Evolutionary conservation across 202 grass and related monocot species (phyloP).

Genomic region (Schoenoplectus triqueter): DNA sequence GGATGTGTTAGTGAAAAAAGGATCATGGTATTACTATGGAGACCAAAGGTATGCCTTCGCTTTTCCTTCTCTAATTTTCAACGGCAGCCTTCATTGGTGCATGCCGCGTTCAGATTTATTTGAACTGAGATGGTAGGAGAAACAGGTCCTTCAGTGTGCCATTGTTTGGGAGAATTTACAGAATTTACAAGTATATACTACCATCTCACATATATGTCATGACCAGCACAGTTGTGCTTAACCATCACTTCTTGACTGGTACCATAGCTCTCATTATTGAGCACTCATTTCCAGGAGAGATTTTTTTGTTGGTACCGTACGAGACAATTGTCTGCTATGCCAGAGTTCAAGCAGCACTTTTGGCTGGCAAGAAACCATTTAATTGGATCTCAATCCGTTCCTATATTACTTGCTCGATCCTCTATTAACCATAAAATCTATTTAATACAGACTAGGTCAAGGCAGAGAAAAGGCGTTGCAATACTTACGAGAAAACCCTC

Average conservation of each 20-base stretch:
- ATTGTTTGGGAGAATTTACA: constrained; percentile 4
- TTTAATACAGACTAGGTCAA: constrained; percentile 71
- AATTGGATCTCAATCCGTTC: not conserved
- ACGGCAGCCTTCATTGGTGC: constrained; percentile 22
- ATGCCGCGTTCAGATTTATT: constrained; percentile 31
- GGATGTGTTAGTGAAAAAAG: constrained; percentile 90
- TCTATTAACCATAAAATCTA: constrained; percentile 7
- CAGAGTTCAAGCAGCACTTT: not conserved
- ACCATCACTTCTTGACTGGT: not conserved
- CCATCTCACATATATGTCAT: not conserved
- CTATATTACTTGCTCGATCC: not conserved
- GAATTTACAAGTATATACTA: not conserved
- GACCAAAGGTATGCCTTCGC: constrained; percentile 64
- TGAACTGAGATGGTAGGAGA: not conserved
- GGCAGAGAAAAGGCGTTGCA: constrained; percentile 93
- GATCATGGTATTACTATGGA: constrained; percentile 93
- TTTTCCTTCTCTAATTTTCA: constrained; percentile 26
- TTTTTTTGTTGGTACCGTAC: constrained; percentile 10
- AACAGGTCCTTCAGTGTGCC: not conserved
- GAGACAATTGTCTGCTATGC: not conserved
- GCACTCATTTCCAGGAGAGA: too few species aligned
- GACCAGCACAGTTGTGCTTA: constrained; percentile 8
- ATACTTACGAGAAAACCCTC: constrained; percentile 75
- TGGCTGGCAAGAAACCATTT: not conserved
- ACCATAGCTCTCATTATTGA: not conserved